Evolutionary conservation across 2,329 filamentous ascomycete genomes (phyloP), one percentile per base, ranked within the genome.

Genomic region (Penicillium verrucosum): DNA sequence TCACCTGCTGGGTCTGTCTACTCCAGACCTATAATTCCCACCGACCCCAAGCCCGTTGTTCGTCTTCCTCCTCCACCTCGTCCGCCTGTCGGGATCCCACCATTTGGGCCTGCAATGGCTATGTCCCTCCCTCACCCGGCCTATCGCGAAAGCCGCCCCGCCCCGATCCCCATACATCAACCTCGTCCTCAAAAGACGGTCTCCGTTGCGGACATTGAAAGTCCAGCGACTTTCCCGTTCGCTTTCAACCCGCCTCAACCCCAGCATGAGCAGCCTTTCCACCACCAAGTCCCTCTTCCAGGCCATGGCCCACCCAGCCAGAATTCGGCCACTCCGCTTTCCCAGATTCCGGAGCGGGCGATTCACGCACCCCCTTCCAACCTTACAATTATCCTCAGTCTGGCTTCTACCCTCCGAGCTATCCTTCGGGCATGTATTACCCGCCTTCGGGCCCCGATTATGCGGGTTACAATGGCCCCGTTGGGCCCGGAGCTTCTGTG

Each of bases 131-230:
- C 82, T 61, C 80, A 82, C 61, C 81, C 82, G 9, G 73, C 80
- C 1, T 84, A 80, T 70, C 80, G 82, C 49, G 85, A 86, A 70
- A 85, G 83, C 63, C 85, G 83, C 65, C 80, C 82, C 43, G 78
- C 77, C 18, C 80, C 82, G 41, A 81, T 86, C 18, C 83, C 91
- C 0, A 96, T 97, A 86, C 90, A 97, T 71, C 94, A 97, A 72
- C 94, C 94, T 56, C 88, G 90, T 51, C 93, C 94, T 9, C 92
- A 97, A 73, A 97, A 97, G 80, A 83, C 92, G 6, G 90, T 97
- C 32, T 97, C 92, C 10, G 86, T 97, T 57, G 90, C 91, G 56
- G 92, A 91, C 67, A 96, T 97, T 65, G 94, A 97, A 73, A 89
- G 89, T 8, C 91, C 92, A 4, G 86, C 84, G 5, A 81, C 80